Conservation (phyloP, 371 early-diverging fungal genomes). For the Actinomortierella ambigua region DNA sequence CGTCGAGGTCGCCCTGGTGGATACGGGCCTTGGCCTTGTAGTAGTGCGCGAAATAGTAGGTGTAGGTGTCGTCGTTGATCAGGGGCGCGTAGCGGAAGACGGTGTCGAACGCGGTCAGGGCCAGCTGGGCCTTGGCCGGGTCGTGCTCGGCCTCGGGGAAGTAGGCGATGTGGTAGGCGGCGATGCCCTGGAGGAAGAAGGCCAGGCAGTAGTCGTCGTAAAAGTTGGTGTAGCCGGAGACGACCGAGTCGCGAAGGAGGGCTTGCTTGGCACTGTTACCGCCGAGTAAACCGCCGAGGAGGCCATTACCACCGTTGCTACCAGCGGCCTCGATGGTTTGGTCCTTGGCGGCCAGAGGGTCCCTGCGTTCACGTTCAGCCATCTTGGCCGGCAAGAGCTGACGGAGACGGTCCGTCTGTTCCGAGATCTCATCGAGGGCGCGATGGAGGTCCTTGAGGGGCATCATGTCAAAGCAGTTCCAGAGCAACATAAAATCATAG, state of each 20-base stretch:
- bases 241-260: constrained; percentile 29
- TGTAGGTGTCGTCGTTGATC: constrained; percentile 44
- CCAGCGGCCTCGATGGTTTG: constrained; percentile 33
- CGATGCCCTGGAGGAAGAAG: constrained; percentile 37
- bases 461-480: constrained; percentile 48
- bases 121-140: constrained; percentile 27
- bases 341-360: constrained; percentile 39
- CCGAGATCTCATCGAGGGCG: constrained; percentile 25
- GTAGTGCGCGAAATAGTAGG: constrained; percentile 43
- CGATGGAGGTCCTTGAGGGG: constrained; percentile 28
- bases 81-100: constrained; percentile 44
- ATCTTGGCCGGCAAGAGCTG: constrained; percentile 34
- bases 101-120: constrained; percentile 32
- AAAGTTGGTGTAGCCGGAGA: constrained; percentile 33
- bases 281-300: constrained; percentile 27
- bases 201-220: constrained; percentile 45
- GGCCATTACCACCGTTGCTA: constrained; percentile 19
- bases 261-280: constrained; percentile 34
- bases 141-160: constrained; percentile 39
- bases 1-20: constrained; percentile 35
- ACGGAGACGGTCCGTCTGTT: constrained; percentile 26
- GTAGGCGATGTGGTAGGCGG: constrained; percentile 40
- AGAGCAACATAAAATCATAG: constrained; percentile 42
- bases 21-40: constrained; percentile 47
- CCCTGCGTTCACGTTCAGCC: constrained; percentile 25